A percentile compares a stretch with the other conserved stretches of the same genome.
Evolutionary conservation across 1,284 basidiomycete genomes (phyloP).

Genomic region (Hemileia vastatrix): DNA sequence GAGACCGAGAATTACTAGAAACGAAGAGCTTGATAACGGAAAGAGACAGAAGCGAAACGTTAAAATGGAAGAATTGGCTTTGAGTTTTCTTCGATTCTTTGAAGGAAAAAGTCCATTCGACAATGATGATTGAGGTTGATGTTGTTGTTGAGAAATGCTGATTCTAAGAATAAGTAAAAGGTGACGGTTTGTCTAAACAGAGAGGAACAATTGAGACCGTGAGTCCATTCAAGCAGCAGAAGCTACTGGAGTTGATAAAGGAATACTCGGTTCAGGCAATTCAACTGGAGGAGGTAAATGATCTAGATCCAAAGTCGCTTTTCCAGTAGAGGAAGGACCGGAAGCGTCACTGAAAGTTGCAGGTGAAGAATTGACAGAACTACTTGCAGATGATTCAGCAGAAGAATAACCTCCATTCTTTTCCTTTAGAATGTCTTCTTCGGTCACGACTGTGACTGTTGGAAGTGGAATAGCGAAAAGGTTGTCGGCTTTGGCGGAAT

Average conservation of each 20-base stretch:
- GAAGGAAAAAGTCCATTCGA: too few species aligned
- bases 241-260: neutral
- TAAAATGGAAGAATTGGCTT: too few species aligned
- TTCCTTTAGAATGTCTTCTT: neutral
- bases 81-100: too few species aligned
- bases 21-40: too few species aligned
- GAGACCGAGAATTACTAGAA: too few species aligned
- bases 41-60: too few species aligned
- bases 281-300: neutral
- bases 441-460: neutral
- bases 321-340: neutral
- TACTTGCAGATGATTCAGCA: neutral
- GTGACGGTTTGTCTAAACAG: neutral
- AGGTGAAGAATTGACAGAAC: neutral
- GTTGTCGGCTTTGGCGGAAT: neutral
- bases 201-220: neutral
- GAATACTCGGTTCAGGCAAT: neutral
- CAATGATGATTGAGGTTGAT: too few species aligned
- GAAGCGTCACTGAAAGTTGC: neutral
- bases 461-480: neutral
- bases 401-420: neutral
- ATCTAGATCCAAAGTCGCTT: too few species aligned
- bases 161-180: too few species aligned
- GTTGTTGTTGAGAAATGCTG: too few species aligned
- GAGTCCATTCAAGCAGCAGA: neutral